Evolutionary conservation across 2,329 filamentous ascomycete genomes (phyloP).

Genomic region (Fusarium sp.): DNA sequence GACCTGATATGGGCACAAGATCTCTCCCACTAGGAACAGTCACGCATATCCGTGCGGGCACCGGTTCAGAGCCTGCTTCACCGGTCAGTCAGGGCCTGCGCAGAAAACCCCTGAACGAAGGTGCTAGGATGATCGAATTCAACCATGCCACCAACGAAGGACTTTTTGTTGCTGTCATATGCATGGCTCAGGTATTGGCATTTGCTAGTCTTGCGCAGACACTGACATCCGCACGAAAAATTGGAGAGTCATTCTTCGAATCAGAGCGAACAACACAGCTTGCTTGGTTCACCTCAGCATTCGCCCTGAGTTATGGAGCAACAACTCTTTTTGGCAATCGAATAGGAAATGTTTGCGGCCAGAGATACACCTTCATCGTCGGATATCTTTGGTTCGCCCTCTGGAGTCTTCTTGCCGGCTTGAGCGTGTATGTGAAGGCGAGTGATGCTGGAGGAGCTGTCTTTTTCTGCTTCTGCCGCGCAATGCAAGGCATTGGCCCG

Average conservation of each 20-base stretch:
- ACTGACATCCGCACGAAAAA: constrained; percentile 36
- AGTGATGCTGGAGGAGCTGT: constrained; percentile 20
- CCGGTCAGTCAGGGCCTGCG: constrained; percentile 29
- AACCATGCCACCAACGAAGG: constrained; percentile 46
- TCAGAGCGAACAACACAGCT: constrained; percentile 40
- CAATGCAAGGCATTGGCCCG: constrained; percentile 45
- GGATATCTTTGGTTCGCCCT: constrained; percentile 47
- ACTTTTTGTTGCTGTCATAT: constrained; percentile 45
- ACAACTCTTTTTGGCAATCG: constrained; percentile 43
- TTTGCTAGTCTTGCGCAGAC: constrained; percentile 47
- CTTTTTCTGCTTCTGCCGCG: constrained; percentile 47
- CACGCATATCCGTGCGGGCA: constrained; percentile 41
- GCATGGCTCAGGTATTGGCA: constrained; percentile 44
- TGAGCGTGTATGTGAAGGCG: constrained; percentile 38
- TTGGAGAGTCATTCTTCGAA: constrained; percentile 43
- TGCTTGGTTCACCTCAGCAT: constrained; percentile 46
- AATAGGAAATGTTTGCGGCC: constrained; percentile 44
- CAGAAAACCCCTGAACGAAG: constrained; percentile 45
- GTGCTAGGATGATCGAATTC: constrained; percentile 44
- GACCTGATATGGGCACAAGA: constrained; percentile 37
- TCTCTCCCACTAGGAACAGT: constrained; percentile 35
- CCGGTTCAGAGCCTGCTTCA: constrained; percentile 30
- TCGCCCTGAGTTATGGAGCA: constrained; percentile 40
- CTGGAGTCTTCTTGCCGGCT: constrained; percentile 45
- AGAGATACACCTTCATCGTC: constrained; percentile 40